phyloP scores from a whole-genome alignment of 352 stramenopile genomes.

The Pythium rhizo-oryzae region DNA sequence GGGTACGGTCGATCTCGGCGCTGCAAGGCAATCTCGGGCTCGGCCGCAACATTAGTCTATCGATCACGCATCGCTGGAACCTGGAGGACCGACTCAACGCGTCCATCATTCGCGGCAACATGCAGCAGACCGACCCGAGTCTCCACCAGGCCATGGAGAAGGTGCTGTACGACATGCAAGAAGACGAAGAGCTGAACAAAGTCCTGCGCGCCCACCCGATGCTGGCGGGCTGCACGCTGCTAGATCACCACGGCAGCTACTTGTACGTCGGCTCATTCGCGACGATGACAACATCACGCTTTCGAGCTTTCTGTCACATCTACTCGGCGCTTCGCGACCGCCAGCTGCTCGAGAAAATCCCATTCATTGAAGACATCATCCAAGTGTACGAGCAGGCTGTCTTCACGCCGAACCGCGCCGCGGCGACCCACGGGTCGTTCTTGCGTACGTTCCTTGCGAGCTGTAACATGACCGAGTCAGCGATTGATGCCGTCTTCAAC shows the following conservation, averaged over 20 bases:
- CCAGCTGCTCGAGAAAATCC: neutral
- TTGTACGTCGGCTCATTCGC: neutral
- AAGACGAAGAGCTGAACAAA: neutral
- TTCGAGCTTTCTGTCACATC: conserved; percentile 7
- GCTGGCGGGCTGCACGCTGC: neutral
- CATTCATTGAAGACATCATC: neutral
- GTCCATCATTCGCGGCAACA: neutral
- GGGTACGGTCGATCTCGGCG: conserved; percentile 15
- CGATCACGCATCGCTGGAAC: conserved; percentile 12
- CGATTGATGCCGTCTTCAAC: conserved; percentile 30
- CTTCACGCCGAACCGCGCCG: neutral
- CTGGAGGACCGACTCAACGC: conserved; percentile 1
- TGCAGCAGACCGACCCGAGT: neutral
- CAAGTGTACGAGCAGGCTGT: neutral
- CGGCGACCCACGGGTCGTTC: neutral
- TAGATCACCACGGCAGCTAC: conserved; percentile 6
- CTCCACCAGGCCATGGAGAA: neutral
- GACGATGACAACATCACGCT: neutral
- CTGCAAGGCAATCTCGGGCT: conserved; percentile 4
- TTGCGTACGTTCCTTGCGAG: neutral
- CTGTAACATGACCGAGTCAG: neutral
- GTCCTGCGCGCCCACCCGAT: conserved; percentile 4
- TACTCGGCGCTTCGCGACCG: neutral
- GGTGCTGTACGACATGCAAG: conserved; percentile 4
- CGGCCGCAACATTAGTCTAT: conserved; percentile 4